A percentile compares a stretch with the other conserved stretches of the same genome.
phyloP scores from a whole-genome alignment of 2,329 filamentous ascomycete species.

The Pyrenophora seminiperda region DNA sequence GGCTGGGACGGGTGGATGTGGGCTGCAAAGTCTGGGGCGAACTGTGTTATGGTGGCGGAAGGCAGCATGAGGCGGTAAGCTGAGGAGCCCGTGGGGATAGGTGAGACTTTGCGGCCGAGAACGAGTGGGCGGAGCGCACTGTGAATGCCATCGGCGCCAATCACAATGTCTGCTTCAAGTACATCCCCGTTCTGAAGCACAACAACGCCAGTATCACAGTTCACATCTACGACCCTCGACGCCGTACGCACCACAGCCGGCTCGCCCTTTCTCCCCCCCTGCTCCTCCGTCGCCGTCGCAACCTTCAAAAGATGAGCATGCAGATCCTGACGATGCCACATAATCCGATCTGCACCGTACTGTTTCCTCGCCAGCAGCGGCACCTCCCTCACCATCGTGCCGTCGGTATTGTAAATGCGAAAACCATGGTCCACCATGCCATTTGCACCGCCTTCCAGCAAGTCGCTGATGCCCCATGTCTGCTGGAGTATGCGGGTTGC shows the following conservation, averaged over 20 bases:
- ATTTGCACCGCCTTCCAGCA: slow-evolving; percentile 34
- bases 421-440: slow-evolving; percentile 48
- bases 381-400: slow-evolving; percentile 41
- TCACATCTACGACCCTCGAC: slow-evolving; percentile 51
- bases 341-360: slow-evolving; percentile 49
- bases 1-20: slow-evolving; percentile 48
- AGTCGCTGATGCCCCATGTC: slow-evolving; percentile 36
- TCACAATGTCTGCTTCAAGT: slow-evolving; percentile 55
- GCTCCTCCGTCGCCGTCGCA: slow-evolving; percentile 47
- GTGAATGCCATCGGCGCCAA: slow-evolving; percentile 61
- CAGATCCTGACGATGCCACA: slow-evolving; percentile 52
- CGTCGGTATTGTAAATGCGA: slow-evolving; percentile 44
- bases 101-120: slow-evolving; percentile 21
- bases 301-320: slow-evolving; percentile 52
- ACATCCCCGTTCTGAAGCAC: slow-evolving; percentile 52
- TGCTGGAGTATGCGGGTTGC: slow-evolving; percentile 45
- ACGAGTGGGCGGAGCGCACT: slow-evolving; percentile 31
- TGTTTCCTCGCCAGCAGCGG: slow-evolving; percentile 31
- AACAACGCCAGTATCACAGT: slow-evolving; percentile 49
- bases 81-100: slow-evolving; percentile 47
- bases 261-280: slow-evolving; percentile 37
- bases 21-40: slow-evolving; percentile 27
- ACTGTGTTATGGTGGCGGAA: slow-evolving; percentile 24
- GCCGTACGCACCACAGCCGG: slow-evolving; percentile 47
- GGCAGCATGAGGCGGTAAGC: slow-evolving; percentile 49